Percentiles rank a stretch among this genome's conserved stretches.
Conservation (phyloP, 176 grass and related monocot species). For the Aegilops speltoides region DNA sequence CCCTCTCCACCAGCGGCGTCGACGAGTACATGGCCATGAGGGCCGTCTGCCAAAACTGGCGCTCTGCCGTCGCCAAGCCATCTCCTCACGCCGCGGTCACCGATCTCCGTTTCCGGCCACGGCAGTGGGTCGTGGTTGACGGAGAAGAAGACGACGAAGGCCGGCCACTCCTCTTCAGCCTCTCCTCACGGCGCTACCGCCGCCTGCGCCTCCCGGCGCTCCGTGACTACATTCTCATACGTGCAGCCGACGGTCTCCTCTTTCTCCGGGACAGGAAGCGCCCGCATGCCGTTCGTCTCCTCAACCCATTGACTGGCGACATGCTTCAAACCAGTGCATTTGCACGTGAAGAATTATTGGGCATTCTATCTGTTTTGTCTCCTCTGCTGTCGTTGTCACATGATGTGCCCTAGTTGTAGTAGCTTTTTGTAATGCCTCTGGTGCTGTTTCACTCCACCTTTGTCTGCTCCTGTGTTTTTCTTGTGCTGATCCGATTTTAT, state of each 20-base stretch:
- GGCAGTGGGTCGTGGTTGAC: background rate
- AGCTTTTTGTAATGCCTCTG: no score
- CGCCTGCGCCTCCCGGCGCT: background rate
- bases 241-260: background rate
- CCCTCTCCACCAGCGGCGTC: background rate
- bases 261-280: background rate
- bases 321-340: background rate
- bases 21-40: background rate
- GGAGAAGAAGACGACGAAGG: background rate
- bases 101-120: background rate
- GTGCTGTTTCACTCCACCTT: no score
- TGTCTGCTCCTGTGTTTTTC: no score
- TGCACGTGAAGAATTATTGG: no score
- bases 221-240: background rate
- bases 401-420: no score
- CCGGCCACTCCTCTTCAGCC: background rate
- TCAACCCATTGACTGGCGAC: background rate
- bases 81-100: background rate
- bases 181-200: background rate
- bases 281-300: background rate
- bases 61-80: background rate
- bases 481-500: no score
- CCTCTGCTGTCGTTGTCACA: no score
- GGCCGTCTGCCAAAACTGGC: background rate
- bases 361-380: no score